Conservation (phyloP, 1,284 basidiomycete genomes). For the Anthracocystis panici-leucophaei region DNA sequence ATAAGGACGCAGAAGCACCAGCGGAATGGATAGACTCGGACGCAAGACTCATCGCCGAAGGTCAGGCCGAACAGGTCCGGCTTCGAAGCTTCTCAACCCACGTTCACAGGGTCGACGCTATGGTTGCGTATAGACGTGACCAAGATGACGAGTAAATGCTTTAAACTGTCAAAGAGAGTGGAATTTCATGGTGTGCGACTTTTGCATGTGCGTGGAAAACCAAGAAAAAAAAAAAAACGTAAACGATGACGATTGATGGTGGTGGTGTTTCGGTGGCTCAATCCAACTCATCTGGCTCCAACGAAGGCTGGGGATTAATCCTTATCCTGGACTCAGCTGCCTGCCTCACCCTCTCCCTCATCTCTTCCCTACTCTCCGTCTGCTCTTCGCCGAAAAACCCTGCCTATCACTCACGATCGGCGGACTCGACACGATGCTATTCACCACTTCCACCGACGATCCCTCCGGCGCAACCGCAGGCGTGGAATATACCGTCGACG, state of each 20-base stretch:
- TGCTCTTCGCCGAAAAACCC: constrained; percentile 16
- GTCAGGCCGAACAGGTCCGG: constrained; percentile 93
- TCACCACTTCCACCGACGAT: constrained; percentile 16
- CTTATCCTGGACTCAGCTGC: constrained; percentile 30
- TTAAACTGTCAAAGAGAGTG: background rate
- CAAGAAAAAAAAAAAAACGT: background rate
- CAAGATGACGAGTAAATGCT: constrained; percentile 64
- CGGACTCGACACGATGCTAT: constrained; percentile 36
- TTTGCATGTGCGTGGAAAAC: background rate
- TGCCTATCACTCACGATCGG: constrained; percentile 42
- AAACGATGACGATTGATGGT: background rate
- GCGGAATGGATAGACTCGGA: constrained; percentile 94
- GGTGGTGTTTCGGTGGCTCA: background rate
- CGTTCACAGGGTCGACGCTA: constrained; percentile 70
- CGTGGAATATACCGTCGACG: constrained; percentile 25
- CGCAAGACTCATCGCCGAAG: constrained; percentile 91
- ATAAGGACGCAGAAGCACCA: constrained; percentile 79
- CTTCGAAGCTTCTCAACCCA: constrained; percentile 71
- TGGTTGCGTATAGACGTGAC: constrained; percentile 71
- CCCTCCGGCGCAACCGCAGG: background rate
- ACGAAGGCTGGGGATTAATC: background rate
- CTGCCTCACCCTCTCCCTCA: constrained; percentile 30
- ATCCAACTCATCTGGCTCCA: constrained; percentile 52
- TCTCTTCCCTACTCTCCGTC: constrained; percentile 16
- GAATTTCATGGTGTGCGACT: background rate